Evolutionary conservation across 208 protist species (phyloP).

Genomic region (Trypanosoma rangeli): DNA sequence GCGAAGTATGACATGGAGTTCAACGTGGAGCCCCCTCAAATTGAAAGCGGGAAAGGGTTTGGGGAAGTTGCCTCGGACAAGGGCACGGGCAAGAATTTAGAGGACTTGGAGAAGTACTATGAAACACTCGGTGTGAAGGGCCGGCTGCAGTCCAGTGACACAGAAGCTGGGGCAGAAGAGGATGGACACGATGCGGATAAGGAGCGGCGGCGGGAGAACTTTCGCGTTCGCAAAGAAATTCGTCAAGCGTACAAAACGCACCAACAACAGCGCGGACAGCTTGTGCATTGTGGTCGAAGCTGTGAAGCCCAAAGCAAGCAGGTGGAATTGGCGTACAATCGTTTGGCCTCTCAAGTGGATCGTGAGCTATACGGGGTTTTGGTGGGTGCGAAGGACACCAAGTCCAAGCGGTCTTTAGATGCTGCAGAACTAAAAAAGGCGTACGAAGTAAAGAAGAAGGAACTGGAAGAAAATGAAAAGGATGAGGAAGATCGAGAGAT

Average conservation of each 20-base stretch:
- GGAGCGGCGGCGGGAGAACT: slow-evolving; percentile 73
- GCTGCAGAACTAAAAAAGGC: slow-evolving; percentile 61
- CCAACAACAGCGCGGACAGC: slow-evolving; percentile 64
- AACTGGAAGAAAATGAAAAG: slow-evolving; percentile 58
- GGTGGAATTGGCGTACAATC: slow-evolving; percentile 79
- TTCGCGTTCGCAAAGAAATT: slow-evolving; percentile 72
- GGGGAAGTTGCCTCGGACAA: slow-evolving; percentile 40
- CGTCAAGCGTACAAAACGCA: slow-evolving; percentile 63
- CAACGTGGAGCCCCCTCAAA: slow-evolving; percentile 80
- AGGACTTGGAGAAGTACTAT: slow-evolving; percentile 76
- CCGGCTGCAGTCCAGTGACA: slow-evolving; percentile 31
- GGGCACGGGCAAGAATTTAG: slow-evolving; percentile 16
- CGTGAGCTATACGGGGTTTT: slow-evolving; percentile 83
- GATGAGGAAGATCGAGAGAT: slow-evolving; percentile 79
- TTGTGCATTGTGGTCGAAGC: slow-evolving; percentile 74
- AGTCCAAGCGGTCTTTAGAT: slow-evolving; percentile 50
- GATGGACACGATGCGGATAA: slow-evolving; percentile 43
- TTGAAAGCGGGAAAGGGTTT: slow-evolving; percentile 76
- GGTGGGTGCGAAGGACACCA: slow-evolving; percentile 76
- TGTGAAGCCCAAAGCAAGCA: slow-evolving; percentile 80
- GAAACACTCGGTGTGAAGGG: slow-evolving; percentile 64
- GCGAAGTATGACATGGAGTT: slow-evolving; percentile 88
- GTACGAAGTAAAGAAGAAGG: slow-evolving; percentile 70
- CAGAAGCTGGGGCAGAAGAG: slow-evolving; percentile 1
- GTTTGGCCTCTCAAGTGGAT: slow-evolving; percentile 79